phyloP scores from a whole-genome alignment of 192 early-diverging fungal genomes.

The Lobosporangium transversale region DNA sequence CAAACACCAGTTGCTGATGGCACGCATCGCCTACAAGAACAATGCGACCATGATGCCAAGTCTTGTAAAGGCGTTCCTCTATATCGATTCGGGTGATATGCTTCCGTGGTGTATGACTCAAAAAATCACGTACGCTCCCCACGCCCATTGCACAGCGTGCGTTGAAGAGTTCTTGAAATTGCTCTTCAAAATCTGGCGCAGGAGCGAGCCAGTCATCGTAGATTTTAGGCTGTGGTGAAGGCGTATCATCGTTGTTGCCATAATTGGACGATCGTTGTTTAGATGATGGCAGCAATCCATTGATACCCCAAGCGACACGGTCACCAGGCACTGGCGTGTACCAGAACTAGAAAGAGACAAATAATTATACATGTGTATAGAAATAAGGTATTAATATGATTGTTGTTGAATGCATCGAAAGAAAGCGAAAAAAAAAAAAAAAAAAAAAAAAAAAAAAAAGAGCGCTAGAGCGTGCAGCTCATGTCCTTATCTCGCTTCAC shows the following conservation, averaged over 20 bases:
- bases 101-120: constrained; percentile 10
- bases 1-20: constrained; percentile 17
- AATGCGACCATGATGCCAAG: constrained; percentile 29
- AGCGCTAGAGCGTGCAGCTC: too few species aligned
- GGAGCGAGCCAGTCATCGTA: constrained; percentile 9
- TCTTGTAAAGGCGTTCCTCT: constrained; percentile 28
- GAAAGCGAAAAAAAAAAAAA: neutral
- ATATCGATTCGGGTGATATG: constrained; percentile 9
- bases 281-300: constrained; percentile 2
- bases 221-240: constrained; percentile 2
- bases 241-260: neutral
- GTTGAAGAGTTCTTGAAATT: constrained; percentile 7
- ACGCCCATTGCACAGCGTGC: constrained; percentile 11
- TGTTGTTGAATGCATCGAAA: neutral
- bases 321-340: constrained; percentile 20
- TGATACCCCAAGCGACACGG: constrained; percentile 19
- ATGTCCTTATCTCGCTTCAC: neutral
- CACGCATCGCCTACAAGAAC: constrained; percentile 36
- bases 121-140: constrained; percentile 25
- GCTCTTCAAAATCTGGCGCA: constrained; percentile 2
- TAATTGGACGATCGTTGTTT: neutral
- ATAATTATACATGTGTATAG: neutral
- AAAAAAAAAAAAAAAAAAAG: too few species aligned
- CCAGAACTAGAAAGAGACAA: constrained; percentile 22
- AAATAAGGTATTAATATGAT: neutral